Conservation (phyloP, 2,329 filamentous ascomycete species). For the Knoxdaviesia capensis region DNA sequence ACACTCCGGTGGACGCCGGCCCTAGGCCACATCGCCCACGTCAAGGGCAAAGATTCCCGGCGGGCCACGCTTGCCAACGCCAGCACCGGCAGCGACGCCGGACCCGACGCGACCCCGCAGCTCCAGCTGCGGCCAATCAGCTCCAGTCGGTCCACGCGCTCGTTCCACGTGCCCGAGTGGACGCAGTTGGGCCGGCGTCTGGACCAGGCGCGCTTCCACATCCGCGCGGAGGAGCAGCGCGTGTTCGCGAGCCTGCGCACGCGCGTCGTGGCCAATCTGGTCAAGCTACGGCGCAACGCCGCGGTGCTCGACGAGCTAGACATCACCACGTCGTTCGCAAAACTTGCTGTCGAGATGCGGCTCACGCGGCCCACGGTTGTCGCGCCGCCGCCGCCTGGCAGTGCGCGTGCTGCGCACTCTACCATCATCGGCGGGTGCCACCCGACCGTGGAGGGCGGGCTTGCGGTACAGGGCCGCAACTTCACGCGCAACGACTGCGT, state of each 20-base stretch:
- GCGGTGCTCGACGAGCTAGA: conserved; percentile 87
- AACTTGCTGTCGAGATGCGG: conserved; percentile 52
- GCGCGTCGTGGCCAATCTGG: conserved; percentile 59
- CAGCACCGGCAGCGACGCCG: conserved; percentile 6
- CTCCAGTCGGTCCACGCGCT: conserved; percentile 64
- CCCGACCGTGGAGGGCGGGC: conserved; percentile 72
- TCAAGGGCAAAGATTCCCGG: conserved; percentile 58
- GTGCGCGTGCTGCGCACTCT: conserved; percentile 38
- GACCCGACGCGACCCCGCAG: no score
- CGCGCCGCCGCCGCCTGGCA: conserved; percentile 20
- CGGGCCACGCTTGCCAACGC: conserved; percentile 13
- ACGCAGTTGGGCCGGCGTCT: conserved; percentile 59
- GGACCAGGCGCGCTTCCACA: conserved; percentile 57
- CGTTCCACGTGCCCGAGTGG: conserved; percentile 74
- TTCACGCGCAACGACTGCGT: conserved; percentile 80
- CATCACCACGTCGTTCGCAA: conserved; percentile 69
- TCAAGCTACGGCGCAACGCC: conserved; percentile 75
- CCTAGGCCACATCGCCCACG: conserved; percentile 75
- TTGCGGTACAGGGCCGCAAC: conserved; percentile 56
- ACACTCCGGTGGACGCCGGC: conserved; percentile 72
- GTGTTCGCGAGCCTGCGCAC: conserved; percentile 60
- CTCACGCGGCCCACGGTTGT: conserved; percentile 58
- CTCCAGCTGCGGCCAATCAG: conserved; percentile 37
- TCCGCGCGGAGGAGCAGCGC: conserved; percentile 65
- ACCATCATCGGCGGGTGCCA: conserved; percentile 74